Evolutionary conservation across 2,329 filamentous ascomycete genomes (phyloP).

Genomic region (Aspergillus neotritici): DNA sequence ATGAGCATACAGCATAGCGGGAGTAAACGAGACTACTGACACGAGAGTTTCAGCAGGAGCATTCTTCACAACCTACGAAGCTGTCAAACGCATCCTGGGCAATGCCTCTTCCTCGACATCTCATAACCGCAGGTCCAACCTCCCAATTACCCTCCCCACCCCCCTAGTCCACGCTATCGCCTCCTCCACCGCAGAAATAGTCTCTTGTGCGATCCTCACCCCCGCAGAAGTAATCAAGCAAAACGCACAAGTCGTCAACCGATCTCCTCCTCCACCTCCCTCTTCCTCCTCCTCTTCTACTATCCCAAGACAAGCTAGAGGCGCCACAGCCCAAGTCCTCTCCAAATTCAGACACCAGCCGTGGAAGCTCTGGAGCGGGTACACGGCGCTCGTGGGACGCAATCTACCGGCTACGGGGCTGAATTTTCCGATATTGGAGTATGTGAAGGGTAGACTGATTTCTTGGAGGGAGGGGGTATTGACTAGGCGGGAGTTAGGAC

Average conservation of each 20-base stretch:
- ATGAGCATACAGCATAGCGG: background rate
- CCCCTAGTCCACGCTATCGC: slow-evolving; percentile 67
- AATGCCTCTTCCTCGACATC: slow-evolving; percentile 33
- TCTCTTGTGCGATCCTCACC: slow-evolving; percentile 79
- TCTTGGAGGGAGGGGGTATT: slow-evolving; percentile 36
- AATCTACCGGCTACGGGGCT: slow-evolving; percentile 84
- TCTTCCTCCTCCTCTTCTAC: background rate
- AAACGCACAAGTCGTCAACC: slow-evolving; percentile 79
- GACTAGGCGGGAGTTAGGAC: slow-evolving; percentile 12
- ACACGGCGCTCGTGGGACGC: slow-evolving; percentile 71
- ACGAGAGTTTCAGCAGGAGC: slow-evolving; percentile 56
- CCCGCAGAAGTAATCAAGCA: slow-evolving; percentile 90
- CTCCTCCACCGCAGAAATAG: slow-evolving; percentile 71
- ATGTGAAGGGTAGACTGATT: slow-evolving; percentile 53
- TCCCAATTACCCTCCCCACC: slow-evolving; percentile 49
- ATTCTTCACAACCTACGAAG: slow-evolving; percentile 89
- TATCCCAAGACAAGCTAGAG: slow-evolving; percentile 19
- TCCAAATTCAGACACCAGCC: slow-evolving; percentile 52
- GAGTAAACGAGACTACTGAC: slow-evolving; percentile 1
- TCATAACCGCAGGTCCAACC: slow-evolving; percentile 2
- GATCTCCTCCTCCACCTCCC: slow-evolving; percentile 12
- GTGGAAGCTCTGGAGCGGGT: slow-evolving; percentile 60
- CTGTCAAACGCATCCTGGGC: slow-evolving; percentile 59
- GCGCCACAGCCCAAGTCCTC: slow-evolving; percentile 54
- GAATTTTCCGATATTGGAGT: slow-evolving; percentile 83